Percentiles rank a stretch among this genome's conserved stretches.
These are phyloP conservation scores for Mycena latifolia DNA, from an alignment of 768 basidiomycete species.

Conservation along the genomic window DNA sequence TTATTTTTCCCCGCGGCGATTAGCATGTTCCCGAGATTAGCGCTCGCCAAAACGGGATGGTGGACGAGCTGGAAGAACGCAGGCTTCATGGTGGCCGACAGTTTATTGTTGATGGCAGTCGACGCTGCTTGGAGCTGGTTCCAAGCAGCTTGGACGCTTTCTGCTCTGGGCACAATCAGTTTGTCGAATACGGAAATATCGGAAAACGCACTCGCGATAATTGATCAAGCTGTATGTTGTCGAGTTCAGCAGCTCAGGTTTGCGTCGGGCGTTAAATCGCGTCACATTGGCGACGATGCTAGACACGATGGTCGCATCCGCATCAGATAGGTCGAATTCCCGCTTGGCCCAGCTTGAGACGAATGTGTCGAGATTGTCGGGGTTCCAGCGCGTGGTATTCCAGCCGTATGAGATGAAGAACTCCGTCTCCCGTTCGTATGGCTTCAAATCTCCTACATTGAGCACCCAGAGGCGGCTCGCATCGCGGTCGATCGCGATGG, in stretches of 20 bases:
- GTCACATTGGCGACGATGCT: conserved; percentile 69
- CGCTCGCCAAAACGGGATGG: conserved; percentile 72
- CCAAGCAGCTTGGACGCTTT: conserved; percentile 66
- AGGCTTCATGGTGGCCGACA: conserved; percentile 60
- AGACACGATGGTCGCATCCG: conserved; percentile 57
- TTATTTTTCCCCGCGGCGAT: conserved; percentile 72
- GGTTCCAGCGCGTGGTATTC: conserved; percentile 68
- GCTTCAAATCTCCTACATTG: conserved; percentile 84
- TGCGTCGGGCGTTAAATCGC: conserved; percentile 68
- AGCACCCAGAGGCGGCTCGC: conserved; percentile 76
- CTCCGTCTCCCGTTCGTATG: conserved; percentile 77
- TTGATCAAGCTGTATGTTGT: conserved; percentile 74
- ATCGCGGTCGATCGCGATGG: conserved; percentile 69
- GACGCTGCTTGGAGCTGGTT: conserved; percentile 60
- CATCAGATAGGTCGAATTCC: conserved; percentile 65
- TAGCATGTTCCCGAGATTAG: conserved; percentile 69
- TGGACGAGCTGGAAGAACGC: conserved; percentile 82
- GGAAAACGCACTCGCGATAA: conserved; percentile 71
- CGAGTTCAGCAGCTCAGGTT: conserved; percentile 73
- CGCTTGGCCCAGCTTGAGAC: conserved; percentile 71
- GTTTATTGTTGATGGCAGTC: conserved; percentile 64
- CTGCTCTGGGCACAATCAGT: conserved; percentile 58
- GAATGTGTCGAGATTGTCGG: conserved; percentile 64
- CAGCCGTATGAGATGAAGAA: conserved; percentile 76
- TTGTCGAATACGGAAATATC: too few relatives aligned